phyloP scores from a whole-genome alignment of 805 yeast species.

The Nakazawaea populi region DNA sequence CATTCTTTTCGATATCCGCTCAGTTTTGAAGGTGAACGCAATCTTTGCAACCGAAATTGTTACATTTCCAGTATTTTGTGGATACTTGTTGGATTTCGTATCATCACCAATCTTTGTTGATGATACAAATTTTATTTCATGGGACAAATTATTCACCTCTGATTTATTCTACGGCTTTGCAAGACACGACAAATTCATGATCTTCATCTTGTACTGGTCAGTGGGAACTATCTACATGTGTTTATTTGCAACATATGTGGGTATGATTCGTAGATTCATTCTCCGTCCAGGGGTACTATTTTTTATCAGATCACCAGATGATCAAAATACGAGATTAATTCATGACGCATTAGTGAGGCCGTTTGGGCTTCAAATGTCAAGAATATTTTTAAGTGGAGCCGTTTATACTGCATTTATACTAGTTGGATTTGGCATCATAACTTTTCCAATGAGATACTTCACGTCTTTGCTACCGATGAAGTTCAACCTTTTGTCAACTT shows the following conservation, averaged over 20 bases:
- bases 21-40: conserved; percentile 68
- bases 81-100: conserved; percentile 67
- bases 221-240: conserved; percentile 85
- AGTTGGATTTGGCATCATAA: conserved; percentile 66
- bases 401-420: conserved; percentile 71
- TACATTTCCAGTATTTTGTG: conserved; percentile 86
- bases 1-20: conserved; percentile 45
- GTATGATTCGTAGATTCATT: conserved; percentile 68
- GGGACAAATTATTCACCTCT: not conserved
- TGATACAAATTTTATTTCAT: conserved; percentile 7
- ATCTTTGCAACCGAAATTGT: conserved; percentile 75
- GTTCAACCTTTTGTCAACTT: not conserved
- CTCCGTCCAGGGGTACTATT: conserved; percentile 86
- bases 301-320: conserved; percentile 92
- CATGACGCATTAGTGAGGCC: conserved; percentile 85
- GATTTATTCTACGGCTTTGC: conserved; percentile 1
- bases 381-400: conserved; percentile 66
- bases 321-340: conserved; percentile 79
- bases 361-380: conserved; percentile 60
- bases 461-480: conserved; percentile 25
- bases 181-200: conserved; percentile 4
- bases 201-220: conserved; percentile 44
- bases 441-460: conserved; percentile 39
- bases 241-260: conserved; percentile 77
- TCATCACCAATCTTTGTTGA: conserved; percentile 48